Evolutionary conservation across 768 basidiomycete species (phyloP), one percentile per base, ranked within the genome.

Genomic region (Lactarius deliciosus): DNA sequence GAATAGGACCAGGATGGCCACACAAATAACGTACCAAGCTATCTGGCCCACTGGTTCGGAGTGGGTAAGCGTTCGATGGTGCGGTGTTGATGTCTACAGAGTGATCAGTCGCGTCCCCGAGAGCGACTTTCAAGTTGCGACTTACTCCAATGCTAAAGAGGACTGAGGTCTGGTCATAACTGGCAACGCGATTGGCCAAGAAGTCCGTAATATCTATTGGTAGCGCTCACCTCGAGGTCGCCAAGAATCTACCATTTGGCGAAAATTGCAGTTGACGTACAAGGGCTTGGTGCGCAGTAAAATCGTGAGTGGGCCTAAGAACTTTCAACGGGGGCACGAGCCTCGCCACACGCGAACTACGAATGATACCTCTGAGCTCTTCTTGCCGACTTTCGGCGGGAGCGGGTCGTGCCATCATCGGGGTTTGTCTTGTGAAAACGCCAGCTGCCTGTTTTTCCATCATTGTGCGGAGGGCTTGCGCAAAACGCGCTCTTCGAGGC

Each of bases 241-340:
- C 90, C 70, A 91, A 73, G 72, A 83, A 89, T 73, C 81, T 85
- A n/a, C 90, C 90, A 74, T 90, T 84, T 1, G 89, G 89, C 1
- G 88, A 90, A 76, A 91, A 92, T 73, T 90, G 86, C 71, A 92
- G 73, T 74, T 90, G 87, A 59, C 86, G 75, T 18, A 91, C 89
- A 32, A 90, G 81, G 7, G 86, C 89, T 60, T 80, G 77, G 74
- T 91, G 90, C 5, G 85, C 85, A 11, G 82, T 81, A 25, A 89
- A 74, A 68, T 86, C 86, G 71, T 90, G 83, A 0, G 84, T 85
- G 9, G 82, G 74, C 60, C 81, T 79, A 69, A 91, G 72, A 53
- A 77, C 78, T 64, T 78, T 80, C 63, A 92, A 75, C 69, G 82
- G 85, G 16, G 86, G 84, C 20, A 81, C 77, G 55, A 90, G 75